Evolutionary conservation across 1,139 yeast species (phyloP), one percentile per base, ranked within the genome.

Genomic region (Kluyveromyces sp.): DNA sequence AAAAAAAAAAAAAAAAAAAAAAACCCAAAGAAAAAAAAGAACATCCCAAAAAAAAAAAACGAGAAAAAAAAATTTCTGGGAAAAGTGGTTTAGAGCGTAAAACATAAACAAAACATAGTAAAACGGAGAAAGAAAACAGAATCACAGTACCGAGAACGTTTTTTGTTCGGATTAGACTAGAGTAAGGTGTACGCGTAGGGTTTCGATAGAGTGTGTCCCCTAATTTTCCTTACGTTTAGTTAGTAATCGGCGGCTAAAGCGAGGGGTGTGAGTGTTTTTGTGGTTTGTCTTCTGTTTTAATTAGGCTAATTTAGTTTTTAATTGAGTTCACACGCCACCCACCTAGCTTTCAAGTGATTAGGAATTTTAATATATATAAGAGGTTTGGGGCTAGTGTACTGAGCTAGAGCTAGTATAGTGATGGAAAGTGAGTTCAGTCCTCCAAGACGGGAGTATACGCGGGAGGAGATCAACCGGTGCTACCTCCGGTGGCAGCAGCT

Each of bases 401-500:
- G 21, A 15, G 21, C 21, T 15, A 34, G 36, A 6, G n/a, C n/a
- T n/a, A n/a, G n/a, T 6, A 4, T 6, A 27, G 38, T 28, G 28
- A 57, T 57, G 59, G 53, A 58, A 45, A 46, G 59, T 39, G 62
- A 60, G 43, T 54, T 63, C 37, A 41, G 31, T 21, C 43, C 43
- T 29, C 65, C 66, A 35, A 59, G 62, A 43, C 55, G 66, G 41
- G 61, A 58, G 44, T 55, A 61, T 21, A 58, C 65, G 5, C 60
- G 57, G 37, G 69, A 65, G 37, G 69, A 65, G 43, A 59, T 65
- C 25, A 63, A 63, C 45, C 56, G 66, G 38, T 64, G 67, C 40
- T 63, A 63, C 50, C 47, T 64, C 49, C 75, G 84, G 50, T 79
- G 85, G 84, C 79, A 78, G 53, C 82, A 77, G 58, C 67, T 81